Evolutionary conservation across 164 flowering plant species (phyloP).

Genomic region (Liriodendron chinense): DNA sequence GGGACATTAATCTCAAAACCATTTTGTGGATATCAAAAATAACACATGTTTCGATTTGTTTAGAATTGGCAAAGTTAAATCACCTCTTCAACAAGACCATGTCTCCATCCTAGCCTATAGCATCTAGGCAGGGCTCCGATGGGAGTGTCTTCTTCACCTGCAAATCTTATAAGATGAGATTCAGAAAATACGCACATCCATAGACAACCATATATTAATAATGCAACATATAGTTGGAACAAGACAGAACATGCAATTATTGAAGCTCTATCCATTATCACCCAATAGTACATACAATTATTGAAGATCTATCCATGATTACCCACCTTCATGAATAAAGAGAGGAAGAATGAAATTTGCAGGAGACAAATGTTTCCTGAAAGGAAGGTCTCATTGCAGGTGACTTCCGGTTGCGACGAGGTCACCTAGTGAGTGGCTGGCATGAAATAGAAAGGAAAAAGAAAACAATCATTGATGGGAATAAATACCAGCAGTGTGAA

Average conservation of each 20-base stretch:
- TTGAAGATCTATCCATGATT: neutral
- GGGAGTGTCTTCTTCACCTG: constrained; percentile 95
- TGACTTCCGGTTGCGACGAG: constrained; percentile 82
- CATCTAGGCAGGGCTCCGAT: constrained; percentile 99
- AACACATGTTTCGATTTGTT: neutral
- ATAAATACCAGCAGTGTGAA: neutral
- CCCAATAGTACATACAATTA: neutral
- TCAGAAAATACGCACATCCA: constrained; percentile 6
- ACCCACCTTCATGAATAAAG: constrained; percentile 94
- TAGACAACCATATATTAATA: too few relatives aligned
- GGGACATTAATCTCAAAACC: constrained; percentile 1
- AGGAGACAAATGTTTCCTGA: constrained; percentile 69
- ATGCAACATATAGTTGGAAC: too few relatives aligned
- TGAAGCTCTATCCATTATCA: neutral
- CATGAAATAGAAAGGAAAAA: neutral
- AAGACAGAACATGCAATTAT: neutral
- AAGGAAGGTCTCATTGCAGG: constrained; percentile 71
- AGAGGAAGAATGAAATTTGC: constrained; percentile 90
- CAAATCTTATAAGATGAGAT: constrained; percentile 18
- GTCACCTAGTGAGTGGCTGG: constrained; percentile 56
- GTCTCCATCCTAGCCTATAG: constrained; percentile 97
- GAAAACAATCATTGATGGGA: neutral
- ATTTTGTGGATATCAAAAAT: neutral
- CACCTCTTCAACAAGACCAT: constrained; percentile 95
- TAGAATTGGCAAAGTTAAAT: neutral